Evolutionary conservation across 1,284 basidiomycete genomes (phyloP).

Genomic region (Apiotrichum domesticum): DNA sequence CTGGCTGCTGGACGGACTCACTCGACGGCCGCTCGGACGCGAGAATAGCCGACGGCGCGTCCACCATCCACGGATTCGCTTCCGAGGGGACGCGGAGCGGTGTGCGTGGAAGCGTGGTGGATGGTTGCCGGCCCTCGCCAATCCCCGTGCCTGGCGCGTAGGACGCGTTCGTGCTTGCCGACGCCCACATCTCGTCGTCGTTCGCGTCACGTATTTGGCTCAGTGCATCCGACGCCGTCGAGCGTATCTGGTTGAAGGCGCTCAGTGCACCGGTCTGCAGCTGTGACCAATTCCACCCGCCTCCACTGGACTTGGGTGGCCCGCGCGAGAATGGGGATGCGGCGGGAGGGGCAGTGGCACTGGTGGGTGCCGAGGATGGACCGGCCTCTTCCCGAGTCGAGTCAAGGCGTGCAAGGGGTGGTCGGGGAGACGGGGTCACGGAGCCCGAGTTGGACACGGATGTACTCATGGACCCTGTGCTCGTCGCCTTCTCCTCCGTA

Average conservation of each 20-base stretch:
- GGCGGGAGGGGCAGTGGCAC: neutral
- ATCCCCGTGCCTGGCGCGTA: slow-evolving; percentile 22
- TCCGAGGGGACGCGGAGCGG: slow-evolving; percentile 13
- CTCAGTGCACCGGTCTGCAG: slow-evolving; percentile 39
- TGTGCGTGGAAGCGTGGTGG: neutral
- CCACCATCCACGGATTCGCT: slow-evolving; percentile 21
- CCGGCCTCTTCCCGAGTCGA: no score
- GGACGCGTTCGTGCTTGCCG: neutral
- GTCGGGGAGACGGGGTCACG: no score
- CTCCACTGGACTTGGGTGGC: neutral
- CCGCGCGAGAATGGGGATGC: neutral
- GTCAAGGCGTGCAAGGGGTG: no score
- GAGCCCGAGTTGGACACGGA: neutral
- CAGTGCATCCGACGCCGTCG: slow-evolving; percentile 38
- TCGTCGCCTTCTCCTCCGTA: neutral
- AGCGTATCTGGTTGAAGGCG: slow-evolving; percentile 37
- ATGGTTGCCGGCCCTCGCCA: slow-evolving; percentile 16
- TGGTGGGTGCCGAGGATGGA: neutral
- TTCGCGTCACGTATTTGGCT: slow-evolving; percentile 27
- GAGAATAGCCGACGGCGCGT: neutral
- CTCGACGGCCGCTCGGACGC: neutral
- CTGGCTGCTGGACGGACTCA: neutral
- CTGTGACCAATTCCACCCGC: slow-evolving; percentile 40
- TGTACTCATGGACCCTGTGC: neutral
- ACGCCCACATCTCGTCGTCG: slow-evolving; percentile 21